Evolutionary conservation across 2,329 filamentous ascomycete species (phyloP), one percentile per base, ranked within the genome.

Genomic region (Sporothrix humicola): DNA sequence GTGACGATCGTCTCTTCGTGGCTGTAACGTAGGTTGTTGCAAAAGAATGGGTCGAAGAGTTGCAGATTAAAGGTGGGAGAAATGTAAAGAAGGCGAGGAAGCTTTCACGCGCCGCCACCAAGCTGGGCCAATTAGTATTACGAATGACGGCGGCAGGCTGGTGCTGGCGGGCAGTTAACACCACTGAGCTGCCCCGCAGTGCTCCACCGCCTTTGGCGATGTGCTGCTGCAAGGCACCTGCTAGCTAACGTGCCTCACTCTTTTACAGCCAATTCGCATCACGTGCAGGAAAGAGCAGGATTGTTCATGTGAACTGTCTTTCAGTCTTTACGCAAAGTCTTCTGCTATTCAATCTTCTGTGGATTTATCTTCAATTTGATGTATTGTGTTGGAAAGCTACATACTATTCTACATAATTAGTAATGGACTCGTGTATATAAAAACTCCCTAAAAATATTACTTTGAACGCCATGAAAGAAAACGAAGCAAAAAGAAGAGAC

Each of bases 91-190:
- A 58, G 37, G 31, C 37, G 15, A 44, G 37, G 37, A 70, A 59
- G 52, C 52, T 70, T 59, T 31, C 26, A 23, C 10, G 23, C 20
- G 44, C 4, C 46, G 63, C 65, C 65, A 56, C 37, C 52, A 46
- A 46, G 54, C 68, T 46, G 66, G 59, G 59, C 46, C 65, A 52
- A 54, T 15, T 69, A 69, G 52, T 46, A 69, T 69, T 69, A 69
- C 66, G 50, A 68, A 68, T 68, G 26, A 3, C 20, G 46, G 52
- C 23, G 46, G 65, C 65, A 68, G 65, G 65, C 65, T 68, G 65
- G 46, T n/a, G 9, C 23, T 50, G 23, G n/a, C n/a, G 13, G 42
- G 26, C 59, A 26, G 59, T 44, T 46, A 48, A 26, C 61, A 65
- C 63, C 23, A 20, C 63, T 50, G 52, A 23, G 52, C 52, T 50